Evolutionary conservation across 257 asterid genomes (phyloP), one percentile per base, ranked within the genome.

Genomic region (Hygrophila difformis): DNA sequence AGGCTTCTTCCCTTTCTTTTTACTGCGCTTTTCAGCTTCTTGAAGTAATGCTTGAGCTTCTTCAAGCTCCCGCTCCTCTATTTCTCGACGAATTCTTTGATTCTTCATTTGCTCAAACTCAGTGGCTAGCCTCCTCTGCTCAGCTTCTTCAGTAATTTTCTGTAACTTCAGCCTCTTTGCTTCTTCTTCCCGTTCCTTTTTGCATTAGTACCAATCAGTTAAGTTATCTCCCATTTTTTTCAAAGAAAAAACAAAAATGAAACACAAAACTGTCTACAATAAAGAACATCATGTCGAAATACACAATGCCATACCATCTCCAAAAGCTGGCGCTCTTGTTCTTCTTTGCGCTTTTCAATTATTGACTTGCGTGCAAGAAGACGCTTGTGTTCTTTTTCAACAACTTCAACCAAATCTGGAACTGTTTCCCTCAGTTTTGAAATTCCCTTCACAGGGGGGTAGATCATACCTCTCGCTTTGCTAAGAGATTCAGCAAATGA

Each of bases 341-440:
- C 96, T 74, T 89, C 97, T 77, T 89, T 89, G 66, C 97, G 96
- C 53, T 82, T 86, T 67, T 83, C 94, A 34, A 83, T 83, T 47
- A 83, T 65, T 23, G 82, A 74, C 63, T 83, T 79, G 37, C 92
- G 87, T 3, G 94, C 97, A 79, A 89, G 96, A 64, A 89, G 94
- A 51, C 91, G 73, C 59, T 53, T 84, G 83, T 84, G 96, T 42
- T 89, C 96, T 61, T 67, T 89, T 61, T 84, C 94, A 47, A 89
- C 94, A 17, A 73, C 62, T 58, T 75, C 93, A 22, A 79, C 78
- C 39, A 89, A 65, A 53, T 67, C 76, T 35, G 85, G 28, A 69
- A 79, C 57, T 4, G 59, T 49, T 21, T 71, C 84, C 48, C 75
- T 87, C 17, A 69, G 59, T 49, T 76, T 87, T 15, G 73, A 59